A percentile compares a stretch with the other conserved stretches of the same genome.
Evolutionary conservation across 768 basidiomycete species (phyloP).

Genomic region (Lactarius pseudohatsudake): DNA sequence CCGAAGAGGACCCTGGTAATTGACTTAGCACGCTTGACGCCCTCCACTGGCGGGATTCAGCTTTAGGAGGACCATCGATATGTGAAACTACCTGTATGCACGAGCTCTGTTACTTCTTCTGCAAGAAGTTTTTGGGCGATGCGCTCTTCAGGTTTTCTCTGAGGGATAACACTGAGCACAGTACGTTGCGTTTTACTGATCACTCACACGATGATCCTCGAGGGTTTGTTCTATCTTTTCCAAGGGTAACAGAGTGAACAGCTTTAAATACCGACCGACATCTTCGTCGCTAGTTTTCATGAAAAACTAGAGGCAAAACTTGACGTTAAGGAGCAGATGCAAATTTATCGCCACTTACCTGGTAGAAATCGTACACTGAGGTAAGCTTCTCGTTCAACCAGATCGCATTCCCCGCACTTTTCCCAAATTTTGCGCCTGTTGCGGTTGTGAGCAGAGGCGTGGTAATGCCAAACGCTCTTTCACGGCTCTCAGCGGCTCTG

Average conservation of each 20-base stretch:
- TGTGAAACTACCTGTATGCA: constrained; percentile 50
- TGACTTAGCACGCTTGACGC: constrained; percentile 43
- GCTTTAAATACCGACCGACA: constrained; percentile 27
- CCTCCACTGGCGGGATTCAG: constrained; percentile 37
- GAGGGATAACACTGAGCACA: not conserved
- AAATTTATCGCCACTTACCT: constrained; percentile 47
- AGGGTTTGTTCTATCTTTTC: constrained; percentile 21
- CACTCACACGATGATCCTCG: constrained; percentile 25
- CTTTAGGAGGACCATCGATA: not conserved
- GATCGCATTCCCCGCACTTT: constrained; percentile 93
- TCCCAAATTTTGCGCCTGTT: constrained; percentile 93
- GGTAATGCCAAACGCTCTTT: constrained; percentile 76
- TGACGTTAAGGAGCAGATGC: not conserved
- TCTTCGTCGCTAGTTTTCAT: constrained; percentile 46
- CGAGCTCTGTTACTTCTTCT: constrained; percentile 56
- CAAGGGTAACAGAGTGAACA: constrained; percentile 28
- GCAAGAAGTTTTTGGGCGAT: constrained; percentile 54
- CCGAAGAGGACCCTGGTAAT: constrained; percentile 49
- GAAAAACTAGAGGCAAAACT: constrained; percentile 68
- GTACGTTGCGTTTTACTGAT: not conserved
- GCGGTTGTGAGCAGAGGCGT: constrained; percentile 92
- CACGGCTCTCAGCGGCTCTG: constrained; percentile 21
- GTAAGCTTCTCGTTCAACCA: constrained; percentile 83
- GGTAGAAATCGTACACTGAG: constrained; percentile 91
- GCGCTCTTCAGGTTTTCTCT: constrained; percentile 42